Percentiles rank a stretch among this genome's conserved stretches.
These are phyloP conservation scores for Leishmania amazonensis DNA, from an alignment of 208 protist species.

Conservation along the genomic window DNA sequence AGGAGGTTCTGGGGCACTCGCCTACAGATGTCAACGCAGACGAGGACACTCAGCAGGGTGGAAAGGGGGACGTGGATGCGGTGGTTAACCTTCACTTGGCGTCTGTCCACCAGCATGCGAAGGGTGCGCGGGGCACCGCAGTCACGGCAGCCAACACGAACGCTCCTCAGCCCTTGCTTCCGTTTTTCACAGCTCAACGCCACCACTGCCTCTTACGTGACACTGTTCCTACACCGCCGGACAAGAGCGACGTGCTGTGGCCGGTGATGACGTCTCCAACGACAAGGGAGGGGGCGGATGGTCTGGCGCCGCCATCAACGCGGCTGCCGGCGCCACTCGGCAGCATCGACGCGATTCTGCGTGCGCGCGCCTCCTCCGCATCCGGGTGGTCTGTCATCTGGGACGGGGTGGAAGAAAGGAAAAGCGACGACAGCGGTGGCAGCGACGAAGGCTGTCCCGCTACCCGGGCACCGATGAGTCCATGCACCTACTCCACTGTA, in stretches of 20 bases:
- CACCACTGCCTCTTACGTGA: not conserved
- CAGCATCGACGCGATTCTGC: not conserved
- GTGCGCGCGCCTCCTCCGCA: not conserved
- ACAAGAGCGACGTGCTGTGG: not conserved
- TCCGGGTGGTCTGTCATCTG: not conserved
- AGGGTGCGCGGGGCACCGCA: not conserved
- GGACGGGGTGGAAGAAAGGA: not conserved
- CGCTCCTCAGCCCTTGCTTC: not conserved
- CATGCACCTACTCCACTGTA: not conserved
- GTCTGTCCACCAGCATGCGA: not conserved
- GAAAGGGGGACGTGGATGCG: not conserved
- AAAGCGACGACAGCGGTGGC: not conserved
- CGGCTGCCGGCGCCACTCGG: not conserved
- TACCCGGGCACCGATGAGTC: not conserved
- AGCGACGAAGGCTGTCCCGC: not conserved
- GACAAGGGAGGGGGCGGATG: not conserved
- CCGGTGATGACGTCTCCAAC: not conserved
- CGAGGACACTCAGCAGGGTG: not conserved
- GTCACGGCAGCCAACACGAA: not conserved
- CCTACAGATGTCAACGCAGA: not conserved
- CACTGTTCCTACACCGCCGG: not conserved
- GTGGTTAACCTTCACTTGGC: not conserved
- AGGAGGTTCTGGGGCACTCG: conserved; percentile 8
- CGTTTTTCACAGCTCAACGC: not conserved
- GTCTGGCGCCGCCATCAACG: not conserved